Evolutionary conservation across 1,284 basidiomycete species (phyloP).

Genomic region (Fomes fomentarius): DNA sequence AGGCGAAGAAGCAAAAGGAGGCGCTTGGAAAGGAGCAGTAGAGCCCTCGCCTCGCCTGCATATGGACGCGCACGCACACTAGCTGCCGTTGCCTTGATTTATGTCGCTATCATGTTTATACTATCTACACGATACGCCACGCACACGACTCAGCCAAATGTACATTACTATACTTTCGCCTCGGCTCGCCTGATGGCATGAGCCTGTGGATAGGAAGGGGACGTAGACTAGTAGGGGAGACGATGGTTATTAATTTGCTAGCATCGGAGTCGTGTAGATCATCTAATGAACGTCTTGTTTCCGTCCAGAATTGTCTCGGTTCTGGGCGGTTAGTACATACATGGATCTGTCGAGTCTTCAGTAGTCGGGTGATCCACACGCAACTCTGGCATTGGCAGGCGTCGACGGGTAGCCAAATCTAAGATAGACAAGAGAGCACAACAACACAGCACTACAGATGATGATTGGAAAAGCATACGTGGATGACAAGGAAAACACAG

Average conservation of each 20-base stretch:
- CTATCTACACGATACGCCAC: constrained; percentile 14
- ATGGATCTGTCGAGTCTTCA: too few relatives aligned
- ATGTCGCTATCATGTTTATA: constrained; percentile 8
- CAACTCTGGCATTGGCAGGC: too few relatives aligned
- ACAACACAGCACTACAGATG: neutral
- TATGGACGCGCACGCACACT: too few relatives aligned
- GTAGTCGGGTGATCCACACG: too few relatives aligned
- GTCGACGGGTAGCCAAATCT: neutral
- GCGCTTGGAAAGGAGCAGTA: constrained; percentile 25
- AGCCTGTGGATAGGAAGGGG: neutral
- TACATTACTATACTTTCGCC: constrained; percentile 17
- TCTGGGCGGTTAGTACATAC: too few relatives aligned
- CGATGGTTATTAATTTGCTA: constrained; percentile 13
- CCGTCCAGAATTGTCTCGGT: neutral
- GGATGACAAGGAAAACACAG: neutral
- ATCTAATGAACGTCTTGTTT: constrained; percentile 17
- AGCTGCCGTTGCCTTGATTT: neutral
- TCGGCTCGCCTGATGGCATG: neutral
- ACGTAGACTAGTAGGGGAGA: constrained; percentile 12
- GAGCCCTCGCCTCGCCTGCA: neutral
- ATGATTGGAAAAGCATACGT: neutral
- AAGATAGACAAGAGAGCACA: neutral
- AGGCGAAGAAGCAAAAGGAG: constrained; percentile 25
- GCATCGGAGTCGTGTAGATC: constrained; percentile 16
- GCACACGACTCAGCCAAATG: constrained; percentile 16